Conservation (phyloP, 2,329 filamentous ascomycete species). For the Sclerotiophoma versabilis region DNA sequence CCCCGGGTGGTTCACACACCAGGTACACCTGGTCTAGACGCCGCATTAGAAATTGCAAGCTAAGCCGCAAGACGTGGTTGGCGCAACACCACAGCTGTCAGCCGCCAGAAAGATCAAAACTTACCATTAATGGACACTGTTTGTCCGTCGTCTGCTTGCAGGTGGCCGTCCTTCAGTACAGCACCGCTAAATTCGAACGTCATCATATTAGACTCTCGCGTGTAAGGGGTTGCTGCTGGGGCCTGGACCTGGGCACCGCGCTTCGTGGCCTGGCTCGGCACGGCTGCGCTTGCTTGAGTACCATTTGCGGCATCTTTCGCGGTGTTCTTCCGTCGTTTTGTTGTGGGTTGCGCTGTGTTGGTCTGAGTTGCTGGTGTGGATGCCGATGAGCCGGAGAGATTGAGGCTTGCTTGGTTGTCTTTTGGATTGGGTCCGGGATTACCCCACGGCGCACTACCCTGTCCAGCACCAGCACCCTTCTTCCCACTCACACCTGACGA, state of each 20-base stretch:
- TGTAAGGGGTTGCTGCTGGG: slow-evolving; percentile 48
- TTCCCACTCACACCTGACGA: slow-evolving; percentile 46
- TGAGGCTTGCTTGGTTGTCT: slow-evolving; percentile 41
- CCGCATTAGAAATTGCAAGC: slow-evolving; percentile 46
- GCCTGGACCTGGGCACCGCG: slow-evolving; percentile 47
- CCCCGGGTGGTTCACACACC: slow-evolving; percentile 94
- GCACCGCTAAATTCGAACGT: slow-evolving; percentile 78
- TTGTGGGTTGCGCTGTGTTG: slow-evolving; percentile 47
- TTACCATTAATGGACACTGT: slow-evolving; percentile 83
- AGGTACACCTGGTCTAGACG: slow-evolving; percentile 84
- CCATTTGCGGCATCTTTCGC: slow-evolving; percentile 45
- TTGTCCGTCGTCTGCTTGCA: slow-evolving; percentile 91
- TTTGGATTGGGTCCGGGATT: slow-evolving; percentile 44
- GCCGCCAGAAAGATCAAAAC: slow-evolving; percentile 33
- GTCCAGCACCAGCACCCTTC: slow-evolving; percentile 50
- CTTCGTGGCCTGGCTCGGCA: slow-evolving; percentile 49
- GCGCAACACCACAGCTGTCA: slow-evolving; percentile 35
- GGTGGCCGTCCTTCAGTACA: slow-evolving; percentile 74
- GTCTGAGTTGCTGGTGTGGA: slow-evolving; percentile 56
- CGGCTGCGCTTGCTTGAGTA: slow-evolving; percentile 45
- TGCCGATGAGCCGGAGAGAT: slow-evolving; percentile 65
- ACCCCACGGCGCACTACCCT: slow-evolving; percentile 50
- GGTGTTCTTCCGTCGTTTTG: slow-evolving; percentile 86
- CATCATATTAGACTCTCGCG: slow-evolving; percentile 82
- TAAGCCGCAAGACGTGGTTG: slow-evolving; percentile 38